Percentiles rank a stretch among this genome's conserved stretches.
Evolutionary conservation across 2,329 filamentous ascomycete species (phyloP).

Genomic region (Scopulariopsis brevicaulis): DNA sequence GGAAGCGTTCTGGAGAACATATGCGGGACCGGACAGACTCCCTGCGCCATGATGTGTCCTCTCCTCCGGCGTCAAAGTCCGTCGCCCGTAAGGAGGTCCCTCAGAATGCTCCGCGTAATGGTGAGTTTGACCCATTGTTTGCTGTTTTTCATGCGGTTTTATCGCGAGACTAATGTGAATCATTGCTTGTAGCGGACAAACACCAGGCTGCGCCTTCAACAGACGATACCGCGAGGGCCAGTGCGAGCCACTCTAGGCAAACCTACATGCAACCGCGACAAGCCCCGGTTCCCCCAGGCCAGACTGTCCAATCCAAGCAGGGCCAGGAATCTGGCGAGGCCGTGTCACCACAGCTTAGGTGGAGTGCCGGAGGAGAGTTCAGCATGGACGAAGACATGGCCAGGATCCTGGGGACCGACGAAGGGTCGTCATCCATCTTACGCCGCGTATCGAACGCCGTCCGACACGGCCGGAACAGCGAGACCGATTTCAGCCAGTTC

Average conservation of each 20-base stretch:
- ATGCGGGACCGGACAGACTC: constrained; percentile 2
- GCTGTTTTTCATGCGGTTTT: background rate
- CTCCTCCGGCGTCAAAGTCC: constrained; percentile 22
- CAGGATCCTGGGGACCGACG: constrained; percentile 71
- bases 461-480: constrained; percentile 82
- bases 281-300: constrained; percentile 38
- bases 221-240: constrained; percentile 6
- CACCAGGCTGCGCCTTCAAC: background rate
- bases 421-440: constrained; percentile 67
- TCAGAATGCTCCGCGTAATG: constrained; percentile 23
- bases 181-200: background rate
- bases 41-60: background rate
- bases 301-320: background rate
- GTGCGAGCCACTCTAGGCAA: constrained; percentile 3
- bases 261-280: constrained; percentile 46
- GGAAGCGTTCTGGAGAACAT: constrained; percentile 3
- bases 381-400: constrained; percentile 95
- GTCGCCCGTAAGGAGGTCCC: constrained; percentile 57
- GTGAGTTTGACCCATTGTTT: constrained; percentile 21
- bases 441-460: constrained; percentile 88
- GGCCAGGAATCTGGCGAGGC: background rate
- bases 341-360: constrained; percentile 48
- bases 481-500: constrained; percentile 40
- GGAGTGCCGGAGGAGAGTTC: constrained; percentile 75
- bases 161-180: background rate